Percentiles rank a stretch among this genome's conserved stretches.
These are phyloP conservation scores for Chaetomium strumarium DNA, from an alignment of 2,329 filamentous ascomycete species.

Conservation along the genomic window DNA sequence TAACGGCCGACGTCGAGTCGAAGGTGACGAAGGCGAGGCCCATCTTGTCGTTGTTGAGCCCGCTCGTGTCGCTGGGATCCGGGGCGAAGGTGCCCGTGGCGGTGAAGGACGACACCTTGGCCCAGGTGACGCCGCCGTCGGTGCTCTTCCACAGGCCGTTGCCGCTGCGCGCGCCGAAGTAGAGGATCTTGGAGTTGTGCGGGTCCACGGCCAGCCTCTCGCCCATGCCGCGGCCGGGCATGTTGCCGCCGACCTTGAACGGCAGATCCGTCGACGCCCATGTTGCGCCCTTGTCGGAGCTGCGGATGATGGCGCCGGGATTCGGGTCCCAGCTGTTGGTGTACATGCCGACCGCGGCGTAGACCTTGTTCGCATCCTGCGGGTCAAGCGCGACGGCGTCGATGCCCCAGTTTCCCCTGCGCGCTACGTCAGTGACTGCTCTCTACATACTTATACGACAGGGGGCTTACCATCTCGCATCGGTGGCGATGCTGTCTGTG, in stretches of 20 bases:
- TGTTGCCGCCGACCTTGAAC: slow-evolving; percentile 58
- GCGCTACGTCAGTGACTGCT: neutral
- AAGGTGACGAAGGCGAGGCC: slow-evolving; percentile 51
- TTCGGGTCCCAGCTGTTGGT: slow-evolving; percentile 56
- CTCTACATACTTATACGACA: neutral
- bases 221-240: slow-evolving; percentile 55
- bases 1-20: slow-evolving; percentile 43
- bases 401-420: slow-evolving; percentile 50
- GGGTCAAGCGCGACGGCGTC: slow-evolving; percentile 53
- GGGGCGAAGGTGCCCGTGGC: slow-evolving; percentile 44
- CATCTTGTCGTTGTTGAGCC: slow-evolving; percentile 41
- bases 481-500: slow-evolving; percentile 41
- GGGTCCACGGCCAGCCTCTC: slow-evolving; percentile 55
- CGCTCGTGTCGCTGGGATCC: slow-evolving; percentile 39
- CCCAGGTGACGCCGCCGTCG: slow-evolving; percentile 49
- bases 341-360: slow-evolving; percentile 50
- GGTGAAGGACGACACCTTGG: slow-evolving; percentile 46
- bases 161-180: slow-evolving; percentile 53
- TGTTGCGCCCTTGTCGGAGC: slow-evolving; percentile 47
- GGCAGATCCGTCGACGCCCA: slow-evolving; percentile 45
- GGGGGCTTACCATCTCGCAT: slow-evolving; percentile 38
- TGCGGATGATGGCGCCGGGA: slow-evolving; percentile 48
- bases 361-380: slow-evolving; percentile 45
- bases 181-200: slow-evolving; percentile 49
- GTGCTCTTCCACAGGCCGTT: slow-evolving; percentile 55